These are phyloP conservation scores for Colletotrichum truncatum DNA, from an alignment of 2,329 filamentous ascomycete genomes.

Conservation along the genomic window DNA sequence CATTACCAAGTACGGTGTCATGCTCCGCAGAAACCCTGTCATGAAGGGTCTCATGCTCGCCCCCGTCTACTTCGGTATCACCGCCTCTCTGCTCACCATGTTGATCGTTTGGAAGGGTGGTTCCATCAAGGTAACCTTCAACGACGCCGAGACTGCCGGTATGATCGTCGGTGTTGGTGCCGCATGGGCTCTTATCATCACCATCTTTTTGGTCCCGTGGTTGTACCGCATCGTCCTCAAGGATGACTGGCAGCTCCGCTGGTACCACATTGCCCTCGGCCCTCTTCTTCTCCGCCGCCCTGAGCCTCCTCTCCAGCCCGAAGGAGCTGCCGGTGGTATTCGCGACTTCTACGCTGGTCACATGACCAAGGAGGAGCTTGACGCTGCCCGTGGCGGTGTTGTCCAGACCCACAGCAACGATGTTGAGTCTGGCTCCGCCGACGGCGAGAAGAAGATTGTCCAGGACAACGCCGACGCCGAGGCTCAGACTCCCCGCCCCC, in stretches of 20 bases:
- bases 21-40: constrained; percentile 51
- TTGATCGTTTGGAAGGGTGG: constrained; percentile 33
- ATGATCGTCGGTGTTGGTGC: constrained; percentile 59
- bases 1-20: constrained; percentile 52
- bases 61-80: constrained; percentile 66
- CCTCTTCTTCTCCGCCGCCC: constrained; percentile 55
- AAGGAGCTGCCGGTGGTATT: constrained; percentile 44
- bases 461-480: constrained; percentile 34
- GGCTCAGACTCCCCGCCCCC: constrained; percentile 2
- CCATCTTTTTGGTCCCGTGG: constrained; percentile 62
- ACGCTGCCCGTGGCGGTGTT: constrained; percentile 38
- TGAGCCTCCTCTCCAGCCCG: constrained; percentile 45
- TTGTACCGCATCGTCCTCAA: constrained; percentile 61
- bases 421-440: constrained; percentile 34
- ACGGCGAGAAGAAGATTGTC: constrained; percentile 41
- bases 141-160: constrained; percentile 49
- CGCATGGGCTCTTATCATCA: constrained; percentile 52
- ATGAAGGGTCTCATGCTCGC: constrained; percentile 52
- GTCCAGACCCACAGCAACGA: constrained; percentile 25
- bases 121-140: constrained; percentile 26
- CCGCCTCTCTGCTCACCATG: constrained; percentile 44
- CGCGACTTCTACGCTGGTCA: constrained; percentile 62
- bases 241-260: constrained; percentile 64
- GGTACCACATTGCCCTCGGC: constrained; percentile 59
- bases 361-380: constrained; percentile 55